These are phyloP conservation scores for Neurospora sp. DNA, from an alignment of 495 filamentous ascomycete genomes.

Conservation along the genomic window DNA sequence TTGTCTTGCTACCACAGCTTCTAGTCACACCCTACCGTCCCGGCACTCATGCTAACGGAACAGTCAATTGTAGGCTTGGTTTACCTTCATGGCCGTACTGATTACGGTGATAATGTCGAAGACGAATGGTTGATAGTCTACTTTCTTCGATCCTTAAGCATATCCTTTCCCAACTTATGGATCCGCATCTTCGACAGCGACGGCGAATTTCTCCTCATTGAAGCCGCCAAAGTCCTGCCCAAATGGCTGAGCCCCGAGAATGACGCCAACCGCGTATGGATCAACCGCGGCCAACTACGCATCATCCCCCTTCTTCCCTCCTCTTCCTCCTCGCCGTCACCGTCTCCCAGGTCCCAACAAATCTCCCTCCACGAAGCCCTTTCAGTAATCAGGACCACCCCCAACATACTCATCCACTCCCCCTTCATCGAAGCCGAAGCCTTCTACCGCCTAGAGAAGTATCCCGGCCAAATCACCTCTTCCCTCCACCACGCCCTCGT, in stretches of 20 bases:
- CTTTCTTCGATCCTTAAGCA: constrained; percentile 70
- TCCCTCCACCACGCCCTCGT: constrained; percentile 63
- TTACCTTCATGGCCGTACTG: constrained; percentile 60
- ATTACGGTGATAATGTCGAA: constrained; percentile 87
- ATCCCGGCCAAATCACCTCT: constrained; percentile 60
- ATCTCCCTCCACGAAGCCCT: constrained; percentile 52
- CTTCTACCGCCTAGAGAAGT: constrained; percentile 75
- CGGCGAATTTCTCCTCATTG: constrained; percentile 90
- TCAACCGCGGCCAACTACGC: constrained; percentile 60
- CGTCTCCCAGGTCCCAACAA: constrained; percentile 24
- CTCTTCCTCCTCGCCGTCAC: background rate
- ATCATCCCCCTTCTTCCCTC: constrained; percentile 51
- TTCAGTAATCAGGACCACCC: constrained; percentile 42
- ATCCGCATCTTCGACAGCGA: constrained; percentile 74
- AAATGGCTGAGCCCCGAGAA: constrained; percentile 89
- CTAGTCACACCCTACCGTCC: background rate
- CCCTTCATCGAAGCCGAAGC: constrained; percentile 74
- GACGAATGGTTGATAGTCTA: constrained; percentile 97
- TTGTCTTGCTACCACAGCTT: background rate
- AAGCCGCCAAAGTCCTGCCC: constrained; percentile 82
- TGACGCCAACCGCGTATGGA: constrained; percentile 77
- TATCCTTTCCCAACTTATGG: constrained; percentile 66
- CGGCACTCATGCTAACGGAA: background rate
- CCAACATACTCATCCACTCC: constrained; percentile 50
- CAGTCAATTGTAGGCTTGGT: constrained; percentile 24